Conservation (phyloP, 1,284 basidiomycete species). For the Mrakiaceae sp. region DNA sequence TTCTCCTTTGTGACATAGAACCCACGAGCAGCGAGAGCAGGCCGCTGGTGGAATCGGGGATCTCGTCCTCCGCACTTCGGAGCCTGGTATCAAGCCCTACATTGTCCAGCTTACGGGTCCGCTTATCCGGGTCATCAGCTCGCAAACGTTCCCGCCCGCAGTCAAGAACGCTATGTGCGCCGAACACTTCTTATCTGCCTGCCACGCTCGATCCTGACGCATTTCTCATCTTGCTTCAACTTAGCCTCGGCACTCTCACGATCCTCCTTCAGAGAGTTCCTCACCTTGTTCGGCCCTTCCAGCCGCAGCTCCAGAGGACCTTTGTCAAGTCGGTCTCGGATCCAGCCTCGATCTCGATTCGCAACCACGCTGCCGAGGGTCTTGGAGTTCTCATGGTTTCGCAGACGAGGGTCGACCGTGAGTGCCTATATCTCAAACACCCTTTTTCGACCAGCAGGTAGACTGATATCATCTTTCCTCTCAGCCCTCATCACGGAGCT, state of each 20-base stretch:
- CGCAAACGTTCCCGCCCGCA: conserved; percentile 73
- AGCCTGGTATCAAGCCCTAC: conserved; percentile 85
- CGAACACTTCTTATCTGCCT: not conserved
- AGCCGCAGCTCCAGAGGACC: conserved; percentile 91
- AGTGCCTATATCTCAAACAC: not conserved
- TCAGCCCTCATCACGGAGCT: conserved; percentile 71
- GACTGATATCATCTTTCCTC: conserved; percentile 31
- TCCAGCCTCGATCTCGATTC: conserved; percentile 62
- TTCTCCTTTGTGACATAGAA: conserved; percentile 19
- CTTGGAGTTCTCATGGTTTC: conserved; percentile 86
- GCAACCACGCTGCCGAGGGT: conserved; percentile 68
- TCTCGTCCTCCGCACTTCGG: conserved; percentile 79
- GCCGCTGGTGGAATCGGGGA: conserved; percentile 92
- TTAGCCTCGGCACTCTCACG: conserved; percentile 55
- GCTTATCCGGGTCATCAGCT: conserved; percentile 83
- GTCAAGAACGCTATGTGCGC: conserved; percentile 72
- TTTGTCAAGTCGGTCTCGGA: conserved; percentile 92
- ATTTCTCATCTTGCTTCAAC: not conserved
- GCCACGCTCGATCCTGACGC: conserved; percentile 11
- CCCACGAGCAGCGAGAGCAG: conserved; percentile 57
- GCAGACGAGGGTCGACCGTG: conserved; percentile 64
- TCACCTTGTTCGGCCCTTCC: conserved; percentile 89
- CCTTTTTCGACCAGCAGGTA: not conserved
- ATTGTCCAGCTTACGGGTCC: conserved; percentile 95
- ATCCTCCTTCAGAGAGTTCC: conserved; percentile 76